Base-by-base conservation (phyloP, 116 monocot species). In the Trichopus zeylanicus region DNA sequence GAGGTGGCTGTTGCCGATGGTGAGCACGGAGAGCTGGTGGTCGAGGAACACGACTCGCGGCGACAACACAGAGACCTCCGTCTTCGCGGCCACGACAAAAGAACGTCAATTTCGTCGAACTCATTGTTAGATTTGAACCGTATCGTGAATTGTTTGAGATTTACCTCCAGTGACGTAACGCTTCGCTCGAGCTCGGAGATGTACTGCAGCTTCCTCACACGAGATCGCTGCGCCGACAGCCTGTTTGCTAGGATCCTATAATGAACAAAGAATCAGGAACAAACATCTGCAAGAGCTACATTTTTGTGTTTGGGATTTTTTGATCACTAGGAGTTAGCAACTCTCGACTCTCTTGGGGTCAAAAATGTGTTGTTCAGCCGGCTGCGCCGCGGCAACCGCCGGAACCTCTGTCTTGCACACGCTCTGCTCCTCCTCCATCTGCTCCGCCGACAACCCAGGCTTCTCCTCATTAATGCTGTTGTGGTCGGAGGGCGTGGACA, bases 1-100 rank as follows among this genome's bases (percentile, higher is more conserved):
- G 46, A 98, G 82, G 46, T 88, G 91, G 70, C 91, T 91, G 73
- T 98, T 98, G 20, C 90, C 91, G 38, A 85, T 73, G 6, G 83
- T 85, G 28, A 98, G 82, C 29, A 91, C 58, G 12, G 90, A 91
- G 21, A 91, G 76, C 71, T 98, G 98, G 85, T 98, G 98, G 54
- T 98, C 91, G 39, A 98, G 75, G 69, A 87, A 98, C n/a, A 91
- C 87, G 18, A 98, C 98, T 10, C 98, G 67, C 5, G 98, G 98
- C 11, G 98, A 98, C 82, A 98, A 78, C 18, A 78, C 82, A 6
- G 98, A 98, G 15, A 98, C 98, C 62, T 98, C 98, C n/a, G 80
- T 91, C 98, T 98, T 37, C 75, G 19, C 5, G 15, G 2, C 46
- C 2, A 46, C 5, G 10, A 46, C 46, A 2, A 15, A 15, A 46